Evolutionary conservation across 1,284 basidiomycete genomes (phyloP).

Genomic region (Apiotrichum domesticum): DNA sequence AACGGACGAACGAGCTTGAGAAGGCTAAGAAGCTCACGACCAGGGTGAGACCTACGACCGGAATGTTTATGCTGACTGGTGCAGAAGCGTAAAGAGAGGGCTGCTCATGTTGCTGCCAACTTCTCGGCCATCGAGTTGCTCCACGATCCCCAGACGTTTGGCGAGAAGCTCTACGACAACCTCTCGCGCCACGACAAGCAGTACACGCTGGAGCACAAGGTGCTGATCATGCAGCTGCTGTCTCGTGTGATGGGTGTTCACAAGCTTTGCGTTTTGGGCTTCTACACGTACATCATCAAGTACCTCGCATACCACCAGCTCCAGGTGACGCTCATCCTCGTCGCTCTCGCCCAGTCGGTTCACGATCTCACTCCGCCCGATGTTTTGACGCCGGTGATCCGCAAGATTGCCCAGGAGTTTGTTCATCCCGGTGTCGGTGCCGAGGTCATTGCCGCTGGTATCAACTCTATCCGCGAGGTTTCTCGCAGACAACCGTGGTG

Average conservation of each 20-base stretch:
- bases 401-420: slow-evolving; percentile 91
- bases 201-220: slow-evolving; percentile 92
- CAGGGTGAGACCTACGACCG: slow-evolving; percentile 51
- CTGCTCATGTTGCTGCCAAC: slow-evolving; percentile 56
- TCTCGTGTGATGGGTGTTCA: slow-evolving; percentile 92
- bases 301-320: slow-evolving; percentile 92
- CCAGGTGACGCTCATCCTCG: slow-evolving; percentile 88
- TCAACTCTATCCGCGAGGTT: slow-evolving; percentile 92
- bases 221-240: slow-evolving; percentile 93
- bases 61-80: not conserved
- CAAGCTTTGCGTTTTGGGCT: slow-evolving; percentile 88
- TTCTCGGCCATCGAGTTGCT: slow-evolving; percentile 91
- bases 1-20: slow-evolving; percentile 57
- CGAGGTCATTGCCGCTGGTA: slow-evolving; percentile 91
- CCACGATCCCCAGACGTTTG: slow-evolving; percentile 92
- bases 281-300: slow-evolving; percentile 91
- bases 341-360: slow-evolving; percentile 88
- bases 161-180: slow-evolving; percentile 87
- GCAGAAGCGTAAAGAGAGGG: slow-evolving; percentile 57
- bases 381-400: slow-evolving; percentile 78
- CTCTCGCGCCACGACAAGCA: slow-evolving; percentile 84
- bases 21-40: slow-evolving; percentile 57
- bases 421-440: slow-evolving; percentile 94
- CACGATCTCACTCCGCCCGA: slow-evolving; percentile 96
- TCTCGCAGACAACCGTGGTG: slow-evolving; percentile 91